These are phyloP conservation scores for Xylaria sp. DNA, from an alignment of 2,329 filamentous ascomycete genomes.

Conservation along the genomic window DNA sequence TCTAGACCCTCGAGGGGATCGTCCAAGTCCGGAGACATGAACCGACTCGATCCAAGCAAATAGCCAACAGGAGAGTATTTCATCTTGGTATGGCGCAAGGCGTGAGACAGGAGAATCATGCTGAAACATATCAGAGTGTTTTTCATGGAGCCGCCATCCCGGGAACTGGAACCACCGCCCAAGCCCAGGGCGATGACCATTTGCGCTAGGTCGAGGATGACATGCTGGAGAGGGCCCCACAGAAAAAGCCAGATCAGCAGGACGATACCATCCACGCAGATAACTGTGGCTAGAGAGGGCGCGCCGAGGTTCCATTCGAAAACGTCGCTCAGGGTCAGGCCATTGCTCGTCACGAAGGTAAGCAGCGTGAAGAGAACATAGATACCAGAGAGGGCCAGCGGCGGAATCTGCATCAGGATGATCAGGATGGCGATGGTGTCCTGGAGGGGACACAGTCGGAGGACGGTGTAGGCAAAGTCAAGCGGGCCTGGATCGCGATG, in stretches of 20 bases:
- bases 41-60: conserved; percentile 44
- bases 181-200: conserved; percentile 88
- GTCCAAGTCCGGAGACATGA: conserved; percentile 41
- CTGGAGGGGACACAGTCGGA: conserved; percentile 82
- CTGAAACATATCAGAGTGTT: conserved; percentile 66
- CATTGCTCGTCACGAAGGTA: conserved; percentile 81
- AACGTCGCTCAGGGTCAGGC: conserved; percentile 81
- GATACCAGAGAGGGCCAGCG: conserved; percentile 79
- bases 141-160: conserved; percentile 59
- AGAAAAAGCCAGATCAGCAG: conserved; percentile 82
- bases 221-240: conserved; percentile 80
- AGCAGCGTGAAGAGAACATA: conserved; percentile 89
- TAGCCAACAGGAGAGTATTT: conserved; percentile 44
- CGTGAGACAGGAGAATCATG: conserved; percentile 57
- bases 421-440: conserved; percentile 97
- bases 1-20: conserved; percentile 43
- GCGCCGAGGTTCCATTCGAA: conserved; percentile 83
- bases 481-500: conserved; percentile 69
- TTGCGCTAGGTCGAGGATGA: conserved; percentile 84
- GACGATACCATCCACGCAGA: conserved; percentile 78
- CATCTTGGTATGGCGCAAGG: conserved; percentile 44
- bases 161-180: conserved; percentile 70
- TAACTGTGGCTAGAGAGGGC: conserved; percentile 76
- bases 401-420: conserved; percentile 86
- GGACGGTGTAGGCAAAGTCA: conserved; percentile 76